Base-by-base conservation (phyloP, 176 grass and related monocot species). In the Ampelocalamus luodianensis region DNA sequence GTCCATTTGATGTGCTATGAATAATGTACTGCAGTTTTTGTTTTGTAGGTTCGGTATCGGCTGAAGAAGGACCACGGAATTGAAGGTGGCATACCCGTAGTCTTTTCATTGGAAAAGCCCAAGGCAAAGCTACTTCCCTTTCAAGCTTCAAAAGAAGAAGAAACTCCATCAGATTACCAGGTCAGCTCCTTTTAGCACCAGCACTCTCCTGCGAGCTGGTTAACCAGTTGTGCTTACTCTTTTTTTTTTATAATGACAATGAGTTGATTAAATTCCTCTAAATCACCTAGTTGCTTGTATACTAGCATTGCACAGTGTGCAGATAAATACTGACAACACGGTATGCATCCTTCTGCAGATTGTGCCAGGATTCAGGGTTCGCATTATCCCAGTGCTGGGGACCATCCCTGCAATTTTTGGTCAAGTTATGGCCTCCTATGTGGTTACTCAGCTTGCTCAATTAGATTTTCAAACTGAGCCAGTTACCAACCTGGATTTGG, bases 121-220 rank as follows among this genome's bases (percentile, higher is more conserved):
- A 98, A 98, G 64, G 93, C 87, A 72, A 98, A 98, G 84, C 83
- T 98, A 54, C 93, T 98, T 90, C 96, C 96, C 58, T 98, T 98
- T 90, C 84, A 95, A 94, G 80, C 85, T 85, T 86, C 78, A 67
- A 94, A 88, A 89, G 91, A 95, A 83, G 96, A 95, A 82, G 93
- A 95, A 95, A 94, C 91, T 86, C 96, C 93, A 66, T 92, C 88
- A 82, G 96, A 95, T 89, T 98, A 99, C 86, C 96, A 99, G 91
- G 96, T 96, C 54, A 85, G 50, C 45, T 70, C 62, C 46, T 82
- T 74, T 79, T 74, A 34, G 42, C 22, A 81, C 9, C 65, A 68
- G 3, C 29, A 68, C 3, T 48, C 8, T 85, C 13, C 12, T 67
- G 62, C 2, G 38, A 82, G 38, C 38, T 82, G 72, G 13, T 65